These are phyloP conservation scores for Groenewaldozyma auringiensis DNA, from an alignment of 1,139 yeast species.

Conservation along the genomic window DNA sequence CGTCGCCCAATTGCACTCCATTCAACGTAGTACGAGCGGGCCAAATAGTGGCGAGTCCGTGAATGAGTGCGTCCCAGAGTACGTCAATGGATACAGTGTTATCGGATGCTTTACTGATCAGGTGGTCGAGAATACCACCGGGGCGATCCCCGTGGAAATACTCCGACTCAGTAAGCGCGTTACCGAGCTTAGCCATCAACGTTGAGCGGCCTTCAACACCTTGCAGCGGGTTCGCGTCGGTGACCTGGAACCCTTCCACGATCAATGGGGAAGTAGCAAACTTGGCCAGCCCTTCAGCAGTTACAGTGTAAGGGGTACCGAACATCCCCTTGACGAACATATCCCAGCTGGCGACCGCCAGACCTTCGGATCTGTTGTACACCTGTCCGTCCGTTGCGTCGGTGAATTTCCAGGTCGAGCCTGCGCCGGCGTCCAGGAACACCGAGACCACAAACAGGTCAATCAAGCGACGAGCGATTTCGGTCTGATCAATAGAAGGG, in stretches of 20 bases:
- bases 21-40: slow-evolving; percentile 45
- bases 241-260: slow-evolving; percentile 39
- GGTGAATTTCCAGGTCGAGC: slow-evolving; percentile 43
- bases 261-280: slow-evolving; percentile 29
- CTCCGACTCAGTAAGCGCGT: slow-evolving; percentile 34
- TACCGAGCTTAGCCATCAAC: slow-evolving; percentile 40
- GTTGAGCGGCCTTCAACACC: slow-evolving; percentile 47
- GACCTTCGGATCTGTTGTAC: slow-evolving; percentile 47
- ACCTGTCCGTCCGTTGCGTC: slow-evolving; percentile 31
- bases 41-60: slow-evolving; percentile 49
- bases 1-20: slow-evolving; percentile 49
- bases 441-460: slow-evolving; percentile 53
- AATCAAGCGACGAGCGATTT: slow-evolving; percentile 42
- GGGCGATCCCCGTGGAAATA: slow-evolving; percentile 46
- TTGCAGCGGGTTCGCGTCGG: slow-evolving; percentile 38
- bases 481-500: slow-evolving; percentile 35
- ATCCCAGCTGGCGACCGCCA: slow-evolving; percentile 49
- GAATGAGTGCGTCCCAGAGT: slow-evolving; percentile 47
- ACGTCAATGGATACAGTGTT: slow-evolving; percentile 14
- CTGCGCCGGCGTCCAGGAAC: slow-evolving; percentile 57
- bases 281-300: slow-evolving; percentile 34
- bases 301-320: slow-evolving; percentile 35
- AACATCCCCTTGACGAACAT: slow-evolving; percentile 45
- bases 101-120: slow-evolving; percentile 17
- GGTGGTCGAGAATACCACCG: slow-evolving; percentile 45